A percentile compares a stretch with the other conserved stretches of the same genome.
Conservation (phyloP, 1,284 basidiomycete genomes). For the Tilletiopsis washingtonensis region DNA sequence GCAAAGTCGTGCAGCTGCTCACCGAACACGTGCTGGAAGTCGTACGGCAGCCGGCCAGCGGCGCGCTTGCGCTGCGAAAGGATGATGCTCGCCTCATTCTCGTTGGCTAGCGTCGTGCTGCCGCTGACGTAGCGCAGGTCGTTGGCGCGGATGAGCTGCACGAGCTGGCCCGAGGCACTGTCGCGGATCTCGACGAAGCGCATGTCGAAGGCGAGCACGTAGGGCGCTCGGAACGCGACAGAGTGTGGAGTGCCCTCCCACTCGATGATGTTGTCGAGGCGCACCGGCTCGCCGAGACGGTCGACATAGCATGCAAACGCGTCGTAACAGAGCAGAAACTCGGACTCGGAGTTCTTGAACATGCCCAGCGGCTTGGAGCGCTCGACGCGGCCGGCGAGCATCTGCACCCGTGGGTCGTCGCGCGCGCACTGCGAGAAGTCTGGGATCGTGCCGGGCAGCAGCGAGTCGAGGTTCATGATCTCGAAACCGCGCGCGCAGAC, state of each 20-base stretch:
- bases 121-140: constrained; percentile 68
- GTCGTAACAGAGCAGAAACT: constrained; percentile 87
- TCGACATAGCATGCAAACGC: constrained; percentile 67
- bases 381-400: constrained; percentile 72
- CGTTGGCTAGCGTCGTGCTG: not conserved
- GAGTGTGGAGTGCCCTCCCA: constrained; percentile 70
- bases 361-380: constrained; percentile 73
- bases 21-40: constrained; percentile 9
- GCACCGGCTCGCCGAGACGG: constrained; percentile 45
- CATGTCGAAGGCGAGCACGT: constrained; percentile 79
- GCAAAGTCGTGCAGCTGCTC: no score
- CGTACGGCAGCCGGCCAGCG: constrained; percentile 1
- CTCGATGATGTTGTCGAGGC: constrained; percentile 67
- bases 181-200: constrained; percentile 90
- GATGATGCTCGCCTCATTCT: constrained; percentile 5
- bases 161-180: constrained; percentile 70
- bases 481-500: constrained; percentile 81
- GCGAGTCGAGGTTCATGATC: constrained; percentile 75
- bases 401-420: constrained; percentile 65
- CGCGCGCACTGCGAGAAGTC: constrained; percentile 54
- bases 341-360: constrained; percentile 67
- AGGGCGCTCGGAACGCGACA: constrained; percentile 79
- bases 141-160: constrained; percentile 75
- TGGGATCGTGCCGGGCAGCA: constrained; percentile 76
- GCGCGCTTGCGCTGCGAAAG: constrained; percentile 5